A percentile compares a stretch with the other conserved stretches of the same genome.
Evolutionary conservation across 176 grass and related monocot species (phyloP).

Genomic region (Coix lacrymajobi): DNA sequence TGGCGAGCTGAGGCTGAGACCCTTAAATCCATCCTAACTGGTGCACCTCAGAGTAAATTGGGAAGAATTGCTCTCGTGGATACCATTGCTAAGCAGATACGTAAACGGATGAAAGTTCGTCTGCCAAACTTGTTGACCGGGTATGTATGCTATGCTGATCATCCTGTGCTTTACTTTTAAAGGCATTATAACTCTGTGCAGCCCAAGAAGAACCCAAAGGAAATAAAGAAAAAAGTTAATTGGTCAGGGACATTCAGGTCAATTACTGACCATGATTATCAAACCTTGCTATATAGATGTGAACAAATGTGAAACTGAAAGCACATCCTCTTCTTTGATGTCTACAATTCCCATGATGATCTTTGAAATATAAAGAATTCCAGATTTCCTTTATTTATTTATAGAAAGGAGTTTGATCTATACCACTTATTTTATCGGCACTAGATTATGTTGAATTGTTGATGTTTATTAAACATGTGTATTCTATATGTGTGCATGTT

Average conservation of each 20-base stretch:
- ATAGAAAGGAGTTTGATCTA: background rate
- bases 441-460: background rate
- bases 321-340: background rate
- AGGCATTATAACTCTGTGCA: background rate
- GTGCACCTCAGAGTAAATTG: conserved; percentile 66
- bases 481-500: background rate
- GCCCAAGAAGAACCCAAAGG: background rate
- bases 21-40: conserved; percentile 75
- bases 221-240: background rate
- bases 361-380: background rate
- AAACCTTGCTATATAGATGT: background rate
- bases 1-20: conserved; percentile 85
- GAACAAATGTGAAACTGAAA: background rate
- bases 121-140: conserved; percentile 70
- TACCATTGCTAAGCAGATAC: conserved; percentile 87
- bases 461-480: background rate
- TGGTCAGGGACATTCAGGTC: background rate
- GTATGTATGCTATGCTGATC: conserved; percentile 28
- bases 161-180: background rate
- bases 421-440: background rate
- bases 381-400: background rate
- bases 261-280: background rate
- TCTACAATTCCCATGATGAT: background rate
- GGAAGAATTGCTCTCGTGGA: conserved; percentile 86
- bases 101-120: conserved; percentile 83